phyloP scores from a whole-genome alignment of 345 rosid genomes.

The Rhodomyrtus tomentosa region DNA sequence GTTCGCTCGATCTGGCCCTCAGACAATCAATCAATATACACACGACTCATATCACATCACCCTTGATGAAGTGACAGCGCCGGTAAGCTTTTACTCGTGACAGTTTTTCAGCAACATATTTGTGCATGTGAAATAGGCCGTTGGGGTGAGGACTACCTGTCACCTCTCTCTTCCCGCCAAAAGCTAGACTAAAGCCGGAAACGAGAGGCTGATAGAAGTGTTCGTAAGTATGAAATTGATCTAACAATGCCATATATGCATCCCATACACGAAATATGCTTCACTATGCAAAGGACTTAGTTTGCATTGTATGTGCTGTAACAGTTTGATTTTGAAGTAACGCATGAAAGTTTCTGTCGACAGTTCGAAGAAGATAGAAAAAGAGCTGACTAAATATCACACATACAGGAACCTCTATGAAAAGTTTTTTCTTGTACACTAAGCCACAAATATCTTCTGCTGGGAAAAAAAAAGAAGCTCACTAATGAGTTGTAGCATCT shows the following conservation, averaged over 20 bases:
- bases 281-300: not conserved
- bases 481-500: slow-evolving; percentile 4
- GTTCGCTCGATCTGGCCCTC: not conserved
- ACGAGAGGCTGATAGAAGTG: not conserved
- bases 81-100: not conserved
- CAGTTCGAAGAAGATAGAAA: not conserved
- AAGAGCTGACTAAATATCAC: not conserved
- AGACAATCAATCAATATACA: not conserved
- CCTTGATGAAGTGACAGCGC: not conserved
- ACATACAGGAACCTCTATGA: not conserved
- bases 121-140: not conserved
- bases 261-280: not conserved
- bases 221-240: not conserved
- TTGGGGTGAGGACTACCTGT: not conserved
- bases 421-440: not conserved
- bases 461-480: not conserved
- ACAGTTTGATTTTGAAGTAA: not conserved
- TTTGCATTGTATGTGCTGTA: not conserved
- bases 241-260: not conserved
- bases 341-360: not conserved
- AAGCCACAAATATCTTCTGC: not conserved
- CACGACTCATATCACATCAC: not conserved
- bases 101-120: not conserved
- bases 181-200: not conserved
- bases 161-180: not conserved